These are phyloP conservation scores for Phallus indusiatus DNA, from an alignment of 768 basidiomycete species.

Conservation along the genomic window DNA sequence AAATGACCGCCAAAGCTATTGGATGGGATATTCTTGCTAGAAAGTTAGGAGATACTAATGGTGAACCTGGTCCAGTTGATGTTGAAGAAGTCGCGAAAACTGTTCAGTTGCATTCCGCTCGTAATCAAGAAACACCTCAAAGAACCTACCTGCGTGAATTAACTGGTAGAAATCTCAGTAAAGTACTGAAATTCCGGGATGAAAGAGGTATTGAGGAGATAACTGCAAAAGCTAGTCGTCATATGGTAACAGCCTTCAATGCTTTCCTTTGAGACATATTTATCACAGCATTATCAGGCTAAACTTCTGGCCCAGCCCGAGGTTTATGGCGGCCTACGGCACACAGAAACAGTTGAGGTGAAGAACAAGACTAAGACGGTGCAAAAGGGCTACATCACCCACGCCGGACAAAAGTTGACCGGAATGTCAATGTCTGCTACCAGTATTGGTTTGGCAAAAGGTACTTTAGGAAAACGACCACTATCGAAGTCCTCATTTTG, in stretches of 20 bases:
- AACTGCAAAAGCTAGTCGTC: slow-evolving; percentile 46
- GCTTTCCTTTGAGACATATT: neutral
- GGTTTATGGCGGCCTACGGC: slow-evolving; percentile 25
- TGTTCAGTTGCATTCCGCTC: neutral
- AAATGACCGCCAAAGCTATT: slow-evolving; percentile 79
- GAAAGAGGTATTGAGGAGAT: slow-evolving; percentile 37
- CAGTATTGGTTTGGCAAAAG: slow-evolving; percentile 41
- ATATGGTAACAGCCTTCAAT: slow-evolving; percentile 45
- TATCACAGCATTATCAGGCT: slow-evolving; percentile 35
- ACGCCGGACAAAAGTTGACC: slow-evolving; percentile 3
- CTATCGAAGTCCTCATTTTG: slow-evolving; percentile 12
- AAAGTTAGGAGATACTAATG: slow-evolving; percentile 37
- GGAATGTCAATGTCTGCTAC: slow-evolving; percentile 4
- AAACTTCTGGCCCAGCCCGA: slow-evolving; percentile 58
- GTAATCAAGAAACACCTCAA: slow-evolving; percentile 18
- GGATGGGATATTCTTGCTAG: slow-evolving; percentile 72
- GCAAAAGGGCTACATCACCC: neutral
- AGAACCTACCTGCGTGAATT: slow-evolving; percentile 41
- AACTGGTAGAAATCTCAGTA: slow-evolving; percentile 70
- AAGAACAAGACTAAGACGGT: slow-evolving; percentile 26
- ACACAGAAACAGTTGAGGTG: slow-evolving; percentile 25
- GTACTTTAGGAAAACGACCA: slow-evolving; percentile 24
- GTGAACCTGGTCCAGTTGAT: slow-evolving; percentile 13
- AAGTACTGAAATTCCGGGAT: slow-evolving; percentile 54
- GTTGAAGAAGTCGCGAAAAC: neutral